Conservation (phyloP, 2,329 filamentous ascomycete species). For the Nigrospora sphaerica region DNA sequence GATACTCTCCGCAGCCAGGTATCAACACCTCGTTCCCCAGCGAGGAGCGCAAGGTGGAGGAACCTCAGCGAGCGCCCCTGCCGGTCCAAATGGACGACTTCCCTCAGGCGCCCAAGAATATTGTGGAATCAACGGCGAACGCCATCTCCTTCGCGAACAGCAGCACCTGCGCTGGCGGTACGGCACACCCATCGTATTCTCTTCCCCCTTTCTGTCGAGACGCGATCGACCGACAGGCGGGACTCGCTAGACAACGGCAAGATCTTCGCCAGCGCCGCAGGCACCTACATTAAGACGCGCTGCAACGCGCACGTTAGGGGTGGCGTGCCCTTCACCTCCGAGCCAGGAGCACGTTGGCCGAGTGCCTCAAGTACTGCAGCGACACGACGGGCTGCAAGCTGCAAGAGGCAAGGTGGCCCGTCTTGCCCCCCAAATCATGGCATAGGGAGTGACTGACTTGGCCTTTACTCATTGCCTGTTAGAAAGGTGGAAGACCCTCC, state of each 20-base stretch:
- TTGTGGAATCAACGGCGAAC: not conserved
- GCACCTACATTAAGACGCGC: not conserved
- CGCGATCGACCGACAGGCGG: too few relatives aligned
- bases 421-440: not conserved
- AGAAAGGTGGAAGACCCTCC: not conserved
- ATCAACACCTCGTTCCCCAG: not conserved
- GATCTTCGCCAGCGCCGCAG: not conserved
- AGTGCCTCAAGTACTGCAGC: not conserved
- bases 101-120: not conserved
- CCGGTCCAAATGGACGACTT: not conserved
- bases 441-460: not conserved
- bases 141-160: not conserved
- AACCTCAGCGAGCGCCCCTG: not conserved
- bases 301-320: not conserved
- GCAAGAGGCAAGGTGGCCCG: not conserved
- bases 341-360: not conserved
- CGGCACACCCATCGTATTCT: fast-evolving
- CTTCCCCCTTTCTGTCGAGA: not conserved
- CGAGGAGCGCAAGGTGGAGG: not conserved
- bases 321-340: not conserved
- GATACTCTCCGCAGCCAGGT: not conserved
- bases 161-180: not conserved
- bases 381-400: not conserved
- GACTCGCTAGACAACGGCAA: not conserved
- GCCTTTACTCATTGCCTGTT: not conserved